Percentiles rank a stretch among this genome's conserved stretches.
Evolutionary conservation across 2,329 filamentous ascomycete species (phyloP).

Genomic region (Calcarisporium arbuscula): DNA sequence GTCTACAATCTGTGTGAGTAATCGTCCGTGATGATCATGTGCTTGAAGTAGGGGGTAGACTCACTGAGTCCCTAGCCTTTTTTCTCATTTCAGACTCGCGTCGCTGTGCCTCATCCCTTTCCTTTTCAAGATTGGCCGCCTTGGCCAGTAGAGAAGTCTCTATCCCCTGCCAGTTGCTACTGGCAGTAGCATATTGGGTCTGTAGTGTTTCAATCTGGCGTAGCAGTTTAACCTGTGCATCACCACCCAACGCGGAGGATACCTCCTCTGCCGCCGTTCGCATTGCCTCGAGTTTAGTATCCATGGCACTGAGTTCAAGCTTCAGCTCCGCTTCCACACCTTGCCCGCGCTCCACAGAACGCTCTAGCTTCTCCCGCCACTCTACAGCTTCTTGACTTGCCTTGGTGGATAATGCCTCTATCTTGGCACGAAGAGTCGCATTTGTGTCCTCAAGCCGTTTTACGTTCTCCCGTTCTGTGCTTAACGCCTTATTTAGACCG

Average conservation of each 20-base stretch:
- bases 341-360: slow-evolving; percentile 63
- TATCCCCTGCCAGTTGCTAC: slow-evolving; percentile 96
- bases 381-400: slow-evolving; percentile 63
- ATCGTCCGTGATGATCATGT: background rate
- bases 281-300: slow-evolving; percentile 85
- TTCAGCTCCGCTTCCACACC: slow-evolving; percentile 71
- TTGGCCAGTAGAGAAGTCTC: slow-evolving; percentile 78
- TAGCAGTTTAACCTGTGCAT: slow-evolving; percentile 81
- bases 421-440: slow-evolving; percentile 68
- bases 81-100: slow-evolving; percentile 83
- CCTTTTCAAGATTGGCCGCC: slow-evolving; percentile 74
- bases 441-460: slow-evolving; percentile 52
- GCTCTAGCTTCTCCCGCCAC: slow-evolving; percentile 64
- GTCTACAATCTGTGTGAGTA: slow-evolving; percentile 39
- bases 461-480: slow-evolving; percentile 54
- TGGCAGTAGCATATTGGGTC: slow-evolving; percentile 88
- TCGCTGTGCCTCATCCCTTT: slow-evolving; percentile 77
- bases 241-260: slow-evolving; percentile 72
- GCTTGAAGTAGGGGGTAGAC: slow-evolving; percentile 20
- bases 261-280: slow-evolving; percentile 82
- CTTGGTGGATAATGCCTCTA: slow-evolving; percentile 66
- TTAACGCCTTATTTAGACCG: slow-evolving; percentile 59
- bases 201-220: slow-evolving; percentile 94
- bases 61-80: slow-evolving; percentile 80
- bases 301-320: slow-evolving; percentile 68